phyloP scores from a whole-genome alignment of 1,284 basidiomycete species.

The Mycena citricolor region DNA sequence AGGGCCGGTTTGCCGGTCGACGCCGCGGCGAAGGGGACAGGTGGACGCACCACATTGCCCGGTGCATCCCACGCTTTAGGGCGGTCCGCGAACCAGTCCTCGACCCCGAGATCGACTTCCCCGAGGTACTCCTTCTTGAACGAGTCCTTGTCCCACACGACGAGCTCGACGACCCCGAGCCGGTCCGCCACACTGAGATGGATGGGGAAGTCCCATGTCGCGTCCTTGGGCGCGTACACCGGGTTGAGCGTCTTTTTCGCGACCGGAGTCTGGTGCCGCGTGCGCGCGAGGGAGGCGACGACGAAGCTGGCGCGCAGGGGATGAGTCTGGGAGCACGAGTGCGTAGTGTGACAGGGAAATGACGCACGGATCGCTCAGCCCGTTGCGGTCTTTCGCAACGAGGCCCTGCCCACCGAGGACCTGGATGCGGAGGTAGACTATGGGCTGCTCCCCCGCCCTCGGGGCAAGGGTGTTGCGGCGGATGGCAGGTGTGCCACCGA shows the following conservation, averaged over 20 bases:
- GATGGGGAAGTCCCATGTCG: conserved; percentile 86
- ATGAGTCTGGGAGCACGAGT: conserved; percentile 1
- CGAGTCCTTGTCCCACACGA: conserved; percentile 93
- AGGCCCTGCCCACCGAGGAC: conserved; percentile 63
- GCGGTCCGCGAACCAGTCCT: conserved; percentile 72
- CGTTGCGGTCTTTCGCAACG: conserved; percentile 61
- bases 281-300: conserved; percentile 64
- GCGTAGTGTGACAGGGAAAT: no score
- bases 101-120: conserved; percentile 74
- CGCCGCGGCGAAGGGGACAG: conserved; percentile 18
- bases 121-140: conserved; percentile 92
- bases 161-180: conserved; percentile 79
- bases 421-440: conserved; percentile 66
- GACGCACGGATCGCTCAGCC: conserved; percentile 73
- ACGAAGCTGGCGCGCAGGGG: conserved; percentile 58
- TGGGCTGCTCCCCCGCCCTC: conserved; percentile 58
- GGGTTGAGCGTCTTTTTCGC: conserved; percentile 81
- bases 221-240: conserved; percentile 64
- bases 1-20: not conserved
- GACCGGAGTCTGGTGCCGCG: conserved; percentile 78
- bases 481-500: not conserved
- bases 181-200: conserved; percentile 73
- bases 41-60: conserved; percentile 52
- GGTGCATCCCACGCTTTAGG: conserved; percentile 55
- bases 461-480: conserved; percentile 40